Base-by-base conservation (phyloP, 371 early-diverging fungal species). In the Apophysomyces variabilis region DNA sequence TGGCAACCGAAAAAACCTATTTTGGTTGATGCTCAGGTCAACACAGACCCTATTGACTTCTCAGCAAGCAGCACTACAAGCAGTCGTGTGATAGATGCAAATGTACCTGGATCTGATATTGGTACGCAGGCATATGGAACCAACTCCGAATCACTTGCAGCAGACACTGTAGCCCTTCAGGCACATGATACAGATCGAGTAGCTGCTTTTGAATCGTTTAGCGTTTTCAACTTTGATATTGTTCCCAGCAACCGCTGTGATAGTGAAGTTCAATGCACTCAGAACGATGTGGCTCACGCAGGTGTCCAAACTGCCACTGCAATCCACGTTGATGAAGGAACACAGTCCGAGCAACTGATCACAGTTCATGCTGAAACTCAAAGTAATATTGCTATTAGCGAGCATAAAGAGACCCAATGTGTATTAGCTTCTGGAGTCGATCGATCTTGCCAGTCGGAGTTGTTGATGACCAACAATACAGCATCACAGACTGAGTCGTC, bases 1-100 rank as follows among this genome's bases (percentile, higher is more conserved):
- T 65, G 66, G 56, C 68, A 65, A 59, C 26, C 37, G 7, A 66
- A 67, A 38, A 62, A 69, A 39, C 62, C 66, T 21, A 32, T 67
- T 9, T 37, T 36, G 13, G 60, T 67, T 12, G 70, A 68, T 66
- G 71, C 66, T 13, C 57, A 64, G 50, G 16, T 39, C 43, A 60
- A 60, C 13, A 39, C 60, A 4, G 60, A 43, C 38, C 21, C 60
- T 13, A 38, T 60, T 4, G 60, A 60, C 3, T 32, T 60, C 44
- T 35, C 35, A 21, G 18, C 36, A 21, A 38, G 18, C n/a, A 41
- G 35, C 50, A 44, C 14, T n/a, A 26, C 43, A 7, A 5, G 64
- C n/a, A 16, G 21, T 9, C 18, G 54, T 21, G n/a, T 26, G 8
- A 18, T 21, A 7, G 54, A 50, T 50, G 21, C n/a, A 21, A 50